These are phyloP conservation scores for Puccinia coronata DNA, from an alignment of 1,284 basidiomycete genomes.

Conservation along the genomic window DNA sequence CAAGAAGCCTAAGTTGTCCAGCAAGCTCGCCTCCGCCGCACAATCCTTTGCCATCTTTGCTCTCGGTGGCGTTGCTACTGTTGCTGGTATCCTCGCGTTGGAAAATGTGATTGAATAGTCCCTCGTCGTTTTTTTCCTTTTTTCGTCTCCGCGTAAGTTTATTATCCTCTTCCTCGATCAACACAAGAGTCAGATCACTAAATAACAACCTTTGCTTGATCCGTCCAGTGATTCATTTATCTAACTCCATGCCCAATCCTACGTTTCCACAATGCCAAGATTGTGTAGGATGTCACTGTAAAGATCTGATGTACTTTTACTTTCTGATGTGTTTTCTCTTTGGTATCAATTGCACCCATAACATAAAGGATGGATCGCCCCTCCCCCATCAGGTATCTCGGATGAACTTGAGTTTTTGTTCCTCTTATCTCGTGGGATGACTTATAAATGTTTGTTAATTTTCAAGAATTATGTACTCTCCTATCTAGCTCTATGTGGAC, in stretches of 20 bases:
- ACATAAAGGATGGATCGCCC: no score
- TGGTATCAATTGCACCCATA: no score
- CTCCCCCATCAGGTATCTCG: not conserved
- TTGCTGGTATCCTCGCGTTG: slow-evolving; percentile 43
- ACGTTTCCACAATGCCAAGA: not conserved
- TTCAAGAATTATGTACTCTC: not conserved
- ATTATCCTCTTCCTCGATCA: not conserved
- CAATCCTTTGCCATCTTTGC: slow-evolving; percentile 41
- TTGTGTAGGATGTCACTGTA: not conserved
- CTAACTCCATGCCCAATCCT: not conserved
- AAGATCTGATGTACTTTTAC: slow-evolving; percentile 13
- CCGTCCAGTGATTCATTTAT: not conserved
- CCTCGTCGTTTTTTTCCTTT: not conserved
- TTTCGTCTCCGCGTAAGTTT: not conserved
- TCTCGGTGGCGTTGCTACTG: slow-evolving; percentile 44
- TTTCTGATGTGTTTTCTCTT: not conserved
- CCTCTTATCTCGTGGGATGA: not conserved
- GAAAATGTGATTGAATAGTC: slow-evolving; percentile 31
- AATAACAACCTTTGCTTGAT: not conserved
- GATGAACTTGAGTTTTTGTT: not conserved
- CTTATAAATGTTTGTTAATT: not conserved
- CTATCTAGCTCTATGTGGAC: not conserved
- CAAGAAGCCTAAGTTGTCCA: slow-evolving; percentile 7
- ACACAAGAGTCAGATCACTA: not conserved
- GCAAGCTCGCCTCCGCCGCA: slow-evolving; percentile 12